These are phyloP conservation scores for Tylopilus subfusipes DNA, from an alignment of 768 basidiomycete genomes.

Conservation along the genomic window DNA sequence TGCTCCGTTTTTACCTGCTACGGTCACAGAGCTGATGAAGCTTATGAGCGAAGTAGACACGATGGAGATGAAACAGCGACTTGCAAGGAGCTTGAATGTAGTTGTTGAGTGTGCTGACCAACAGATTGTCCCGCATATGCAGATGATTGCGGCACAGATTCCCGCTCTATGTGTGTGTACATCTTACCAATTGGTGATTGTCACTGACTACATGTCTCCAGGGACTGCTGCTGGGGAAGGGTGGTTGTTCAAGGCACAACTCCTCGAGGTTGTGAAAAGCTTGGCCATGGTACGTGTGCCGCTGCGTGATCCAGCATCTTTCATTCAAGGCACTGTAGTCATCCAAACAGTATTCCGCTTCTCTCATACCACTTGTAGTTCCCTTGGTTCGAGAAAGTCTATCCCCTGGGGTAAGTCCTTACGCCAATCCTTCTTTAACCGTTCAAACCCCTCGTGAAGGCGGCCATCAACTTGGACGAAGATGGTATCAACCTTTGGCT, in stretches of 20 bases:
- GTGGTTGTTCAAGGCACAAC: slow-evolving; percentile 64
- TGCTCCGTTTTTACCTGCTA: slow-evolving; percentile 59
- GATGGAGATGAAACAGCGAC: slow-evolving; percentile 70
- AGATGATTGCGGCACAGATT: slow-evolving; percentile 58
- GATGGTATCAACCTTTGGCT: slow-evolving; percentile 79
- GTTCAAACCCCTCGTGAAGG: slow-evolving; percentile 38
- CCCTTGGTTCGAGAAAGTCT: slow-evolving; percentile 66
- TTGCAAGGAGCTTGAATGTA: slow-evolving; percentile 65
- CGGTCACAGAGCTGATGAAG: slow-evolving; percentile 62
- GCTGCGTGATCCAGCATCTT: not conserved
- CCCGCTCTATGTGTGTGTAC: slow-evolving; percentile 68
- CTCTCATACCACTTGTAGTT: slow-evolving; percentile 53
- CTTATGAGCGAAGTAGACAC: slow-evolving; percentile 72
- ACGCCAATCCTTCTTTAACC: not conserved
- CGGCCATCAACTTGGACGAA: slow-evolving; percentile 66
- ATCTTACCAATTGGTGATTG: not conserved
- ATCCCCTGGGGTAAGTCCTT: slow-evolving; percentile 45
- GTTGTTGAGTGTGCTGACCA: slow-evolving; percentile 52
- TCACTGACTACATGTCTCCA: slow-evolving; percentile 29
- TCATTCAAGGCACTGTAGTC: slow-evolving; percentile 44
- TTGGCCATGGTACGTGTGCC: slow-evolving; percentile 54
- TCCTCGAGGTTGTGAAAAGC: slow-evolving; percentile 68
- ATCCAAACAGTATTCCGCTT: slow-evolving; percentile 55
- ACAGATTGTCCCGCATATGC: slow-evolving; percentile 67
- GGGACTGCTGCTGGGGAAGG: slow-evolving; percentile 69